These are phyloP conservation scores for Aspergillus conjunctus DNA, from an alignment of 495 filamentous ascomycete genomes.

Conservation along the genomic window DNA sequence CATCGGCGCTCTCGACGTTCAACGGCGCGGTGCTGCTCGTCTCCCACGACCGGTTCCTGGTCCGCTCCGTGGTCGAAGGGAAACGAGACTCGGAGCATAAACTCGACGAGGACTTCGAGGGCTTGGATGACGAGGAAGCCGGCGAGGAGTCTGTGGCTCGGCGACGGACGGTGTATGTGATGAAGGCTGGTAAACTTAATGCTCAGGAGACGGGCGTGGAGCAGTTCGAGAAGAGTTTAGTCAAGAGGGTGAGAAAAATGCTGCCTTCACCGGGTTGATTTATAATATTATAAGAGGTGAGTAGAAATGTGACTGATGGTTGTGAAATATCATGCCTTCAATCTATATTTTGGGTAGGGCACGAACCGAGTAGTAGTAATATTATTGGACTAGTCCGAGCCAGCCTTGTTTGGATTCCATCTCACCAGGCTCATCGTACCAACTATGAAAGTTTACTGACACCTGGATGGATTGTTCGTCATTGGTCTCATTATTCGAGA, in stretches of 20 bases:
- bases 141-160: constrained; percentile 43
- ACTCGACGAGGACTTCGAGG: constrained; percentile 54
- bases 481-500: too few relatives aligned
- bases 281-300: background rate
- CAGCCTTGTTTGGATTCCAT: too few relatives aligned
- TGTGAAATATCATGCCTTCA: background rate
- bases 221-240: constrained; percentile 65
- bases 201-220: constrained; percentile 59
- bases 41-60: constrained; percentile 76
- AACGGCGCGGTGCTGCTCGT: constrained; percentile 72
- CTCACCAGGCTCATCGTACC: too few relatives aligned
- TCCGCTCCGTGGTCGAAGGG: constrained; percentile 69
- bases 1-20: constrained; percentile 63
- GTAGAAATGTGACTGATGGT: background rate
- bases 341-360: background rate
- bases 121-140: constrained; percentile 33
- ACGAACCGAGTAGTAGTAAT: too few relatives aligned
- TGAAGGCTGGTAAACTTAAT: constrained; percentile 60
- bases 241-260: constrained; percentile 56
- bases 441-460: too few relatives aligned
- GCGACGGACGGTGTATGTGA: constrained; percentile 59
- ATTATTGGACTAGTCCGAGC: too few relatives aligned
- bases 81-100: constrained; percentile 45
- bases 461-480: too few relatives aligned
- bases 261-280: constrained; percentile 22